phyloP scores from a whole-genome alignment of 108 stramenopile genomes.

The Ochromonas danica region DNA sequence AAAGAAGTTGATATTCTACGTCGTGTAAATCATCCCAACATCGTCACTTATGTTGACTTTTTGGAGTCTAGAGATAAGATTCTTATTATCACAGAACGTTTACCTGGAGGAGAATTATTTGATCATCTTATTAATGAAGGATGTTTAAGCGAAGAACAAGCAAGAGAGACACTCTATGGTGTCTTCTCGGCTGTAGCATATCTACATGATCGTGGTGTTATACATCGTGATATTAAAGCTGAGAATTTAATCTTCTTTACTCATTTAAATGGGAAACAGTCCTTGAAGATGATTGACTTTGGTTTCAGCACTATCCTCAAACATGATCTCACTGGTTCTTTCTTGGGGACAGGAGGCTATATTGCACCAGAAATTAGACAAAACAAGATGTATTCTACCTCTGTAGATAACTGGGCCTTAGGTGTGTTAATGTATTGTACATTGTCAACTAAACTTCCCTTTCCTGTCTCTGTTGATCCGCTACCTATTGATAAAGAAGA shows the following conservation, averaged over 20 bases:
- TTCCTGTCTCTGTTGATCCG: slow-evolving; percentile 5
- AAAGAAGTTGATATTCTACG: slow-evolving; percentile 37
- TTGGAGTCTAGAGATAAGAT: slow-evolving; percentile 19
- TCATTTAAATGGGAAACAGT: background rate
- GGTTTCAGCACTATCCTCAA: slow-evolving; percentile 35
- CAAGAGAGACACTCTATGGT: background rate
- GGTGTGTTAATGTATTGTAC: slow-evolving; percentile 35
- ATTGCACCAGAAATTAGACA: slow-evolving; percentile 40
- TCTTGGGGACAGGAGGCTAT: slow-evolving; percentile 37
- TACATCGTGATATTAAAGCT: slow-evolving; percentile 27
- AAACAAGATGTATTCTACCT: slow-evolving; percentile 19
- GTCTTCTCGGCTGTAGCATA: slow-evolving; percentile 10
- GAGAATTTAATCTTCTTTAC: slow-evolving; percentile 12
- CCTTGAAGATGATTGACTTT: slow-evolving; percentile 32
- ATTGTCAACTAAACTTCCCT: slow-evolving; percentile 31
- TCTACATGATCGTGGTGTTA: slow-evolving; percentile 23
- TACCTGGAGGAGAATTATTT: slow-evolving; percentile 35
- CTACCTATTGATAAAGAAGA: slow-evolving; percentile 3
- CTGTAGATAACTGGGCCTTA: slow-evolving; percentile 37
- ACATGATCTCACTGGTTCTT: slow-evolving; percentile 36
- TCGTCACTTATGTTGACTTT: slow-evolving; percentile 31
- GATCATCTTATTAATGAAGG: slow-evolving; percentile 30
- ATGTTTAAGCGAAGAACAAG: slow-evolving; percentile 12
- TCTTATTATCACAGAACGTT: slow-evolving; percentile 28
- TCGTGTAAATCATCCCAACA: slow-evolving; percentile 31